Evolutionary conservation across 331 rosid genomes (phyloP), one percentile per base, ranked within the genome.

Genomic region (Erythrophleum ivorense): DNA sequence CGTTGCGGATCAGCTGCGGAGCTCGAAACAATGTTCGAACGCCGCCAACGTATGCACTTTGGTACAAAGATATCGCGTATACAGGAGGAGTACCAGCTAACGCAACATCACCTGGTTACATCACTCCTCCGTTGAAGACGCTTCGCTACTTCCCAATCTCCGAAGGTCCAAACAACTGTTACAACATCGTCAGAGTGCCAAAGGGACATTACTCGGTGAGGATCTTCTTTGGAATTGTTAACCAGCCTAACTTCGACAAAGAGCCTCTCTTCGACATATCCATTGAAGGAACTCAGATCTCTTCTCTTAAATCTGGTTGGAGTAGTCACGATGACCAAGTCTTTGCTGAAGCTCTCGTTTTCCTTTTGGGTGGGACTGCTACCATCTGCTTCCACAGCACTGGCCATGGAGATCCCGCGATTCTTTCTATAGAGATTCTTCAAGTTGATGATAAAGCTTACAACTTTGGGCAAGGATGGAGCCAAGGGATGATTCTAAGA

Each of bases 371-470:
- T 84, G 87, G 87, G 50, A 79, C 94, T 69, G 88, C 86, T 55
- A 89, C 94, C 48, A 50, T 92, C 67, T 92, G 97, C 82, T 92
- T 92, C 67, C 97, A 92, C 62, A 89, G 93, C 82, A 92, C 97
- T 15, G 97, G 97, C 49, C 97, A 92, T 53, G 97, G 97, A 31
- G 97, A 90, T 81, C 97, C 97, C 2, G 85, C 97, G n/a, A n/a
- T n/a, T n/a, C n/a, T n/a, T n/a, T n/a, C n/a, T n/a, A n/a, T n/a
- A n/a, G n/a, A n/a, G n/a, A 67, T 92, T 79, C 94, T 90, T 84
- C 94, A 90, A 85, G 72, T 92, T 53, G 90, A 89, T 82, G 88
- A 90, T 59, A 58, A 73, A 41, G 94, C 94, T 12, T 89, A 92
- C 75, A 40, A 80, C 38, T 83, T 82, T 68, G 89, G 78, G 45